Percentiles rank a stretch among this genome's conserved stretches.
Evolutionary conservation across 371 early-diverging fungal genomes (phyloP).

Genomic region (Vairimorpha ceranae): DNA sequence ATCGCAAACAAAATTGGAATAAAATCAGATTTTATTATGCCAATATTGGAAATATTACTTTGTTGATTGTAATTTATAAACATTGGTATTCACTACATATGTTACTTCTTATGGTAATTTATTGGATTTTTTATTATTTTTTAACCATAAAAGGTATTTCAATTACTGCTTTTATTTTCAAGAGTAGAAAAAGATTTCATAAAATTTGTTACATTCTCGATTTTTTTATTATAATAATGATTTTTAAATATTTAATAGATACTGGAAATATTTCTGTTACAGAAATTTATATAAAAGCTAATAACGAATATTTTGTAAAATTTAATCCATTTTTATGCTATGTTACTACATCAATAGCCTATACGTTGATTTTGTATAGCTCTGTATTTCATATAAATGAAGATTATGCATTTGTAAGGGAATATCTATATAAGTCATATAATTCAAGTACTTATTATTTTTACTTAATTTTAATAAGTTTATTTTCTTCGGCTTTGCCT

Average conservation of each 20-base stretch:
- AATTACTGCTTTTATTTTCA: not conserved
- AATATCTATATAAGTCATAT: not conserved
- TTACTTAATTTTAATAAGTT: not conserved
- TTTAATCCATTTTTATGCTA: not conserved
- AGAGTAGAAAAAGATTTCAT: not conserved
- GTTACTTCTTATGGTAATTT: not conserved
- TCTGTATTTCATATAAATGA: not conserved
- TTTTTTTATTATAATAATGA: not conserved
- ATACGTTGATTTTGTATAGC: not conserved
- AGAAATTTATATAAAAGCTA: not conserved
- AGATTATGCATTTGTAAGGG: not conserved
- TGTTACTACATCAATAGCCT: not conserved
- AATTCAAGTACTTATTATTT: not conserved
- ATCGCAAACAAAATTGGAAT: not conserved
- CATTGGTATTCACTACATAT: slow-evolving; percentile 4
- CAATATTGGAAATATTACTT: not conserved
- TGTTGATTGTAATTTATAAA: not conserved
- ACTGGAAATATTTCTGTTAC: not conserved
- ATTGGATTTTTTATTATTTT: not conserved
- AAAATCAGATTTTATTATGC: not conserved
- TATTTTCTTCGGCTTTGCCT: not conserved
- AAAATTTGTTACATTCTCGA: not conserved
- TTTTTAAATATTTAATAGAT: not conserved
- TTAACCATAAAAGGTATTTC: not conserved
- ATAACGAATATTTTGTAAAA: not conserved